phyloP scores from a whole-genome alignment of 2,329 filamentous ascomycete species.

The Pseudogymnoascus sp. region DNA sequence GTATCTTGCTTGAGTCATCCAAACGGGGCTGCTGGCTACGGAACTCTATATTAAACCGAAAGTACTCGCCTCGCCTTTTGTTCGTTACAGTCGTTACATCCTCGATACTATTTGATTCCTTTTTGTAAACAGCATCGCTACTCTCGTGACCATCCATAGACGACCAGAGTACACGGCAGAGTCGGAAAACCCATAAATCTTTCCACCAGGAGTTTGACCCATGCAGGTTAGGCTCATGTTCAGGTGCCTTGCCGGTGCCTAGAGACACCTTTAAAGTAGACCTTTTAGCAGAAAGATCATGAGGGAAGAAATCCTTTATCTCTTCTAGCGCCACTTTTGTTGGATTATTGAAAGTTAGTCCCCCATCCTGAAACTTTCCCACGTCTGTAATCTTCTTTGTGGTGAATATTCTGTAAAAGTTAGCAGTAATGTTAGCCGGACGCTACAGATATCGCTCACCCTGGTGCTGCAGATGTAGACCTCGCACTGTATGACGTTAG shows the following conservation, averaged over 20 bases:
- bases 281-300: slow-evolving; percentile 15
- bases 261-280: slow-evolving; percentile 21
- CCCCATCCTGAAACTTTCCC: slow-evolving; percentile 22
- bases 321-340: slow-evolving; percentile 18
- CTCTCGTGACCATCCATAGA: slow-evolving; percentile 19
- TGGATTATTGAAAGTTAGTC: slow-evolving; percentile 19
- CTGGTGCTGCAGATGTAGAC: slow-evolving; percentile 18
- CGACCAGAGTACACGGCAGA: slow-evolving; percentile 17
- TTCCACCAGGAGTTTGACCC: slow-evolving; percentile 17
- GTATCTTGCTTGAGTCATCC: slow-evolving; percentile 16
- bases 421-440: neutral
- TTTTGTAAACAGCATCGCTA: slow-evolving; percentile 14
- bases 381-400: slow-evolving; percentile 18
- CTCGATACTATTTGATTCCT: slow-evolving; percentile 7
- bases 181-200: slow-evolving; percentile 19
- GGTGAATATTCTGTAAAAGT: slow-evolving; percentile 14
- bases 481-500: slow-evolving; percentile 19
- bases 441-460: slow-evolving; percentile 7
- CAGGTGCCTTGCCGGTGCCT: slow-evolving; percentile 11
- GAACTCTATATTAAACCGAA: slow-evolving; percentile 21
- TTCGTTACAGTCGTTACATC: slow-evolving; percentile 13
- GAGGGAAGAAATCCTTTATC: slow-evolving; percentile 17
- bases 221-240: slow-evolving; percentile 17
- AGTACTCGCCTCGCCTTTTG: slow-evolving; percentile 10
- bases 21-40: slow-evolving; percentile 11